phyloP scores from a whole-genome alignment of 805 yeast genomes.

The Kazachstania kunashirensis region DNA sequence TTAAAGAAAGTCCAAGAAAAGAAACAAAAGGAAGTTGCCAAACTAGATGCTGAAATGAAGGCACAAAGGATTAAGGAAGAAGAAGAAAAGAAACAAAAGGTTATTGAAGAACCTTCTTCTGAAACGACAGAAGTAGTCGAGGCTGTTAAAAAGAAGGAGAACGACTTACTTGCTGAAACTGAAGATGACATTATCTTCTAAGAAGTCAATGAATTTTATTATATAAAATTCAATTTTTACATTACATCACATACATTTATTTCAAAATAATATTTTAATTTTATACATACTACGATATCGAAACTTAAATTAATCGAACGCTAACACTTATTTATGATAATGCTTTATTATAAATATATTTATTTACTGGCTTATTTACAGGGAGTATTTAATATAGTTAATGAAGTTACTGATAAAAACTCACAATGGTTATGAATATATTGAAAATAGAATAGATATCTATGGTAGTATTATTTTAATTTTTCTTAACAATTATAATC shows the following conservation, averaged over 20 bases:
- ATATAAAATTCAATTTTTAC: neutral
- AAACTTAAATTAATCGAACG: no score
- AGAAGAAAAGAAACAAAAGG: conserved; percentile 18
- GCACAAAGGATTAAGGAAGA: conserved; percentile 19
- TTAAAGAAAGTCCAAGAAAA: conserved; percentile 93
- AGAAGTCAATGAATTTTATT: neutral
- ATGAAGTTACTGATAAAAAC: no score
- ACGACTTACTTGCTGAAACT: conserved; percentile 30
- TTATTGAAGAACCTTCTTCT: conserved; percentile 13
- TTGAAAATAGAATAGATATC: no score
- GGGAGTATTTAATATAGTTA: no score
- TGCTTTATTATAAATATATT: no score
- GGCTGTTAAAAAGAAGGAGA: conserved; percentile 7
- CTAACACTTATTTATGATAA: no score
- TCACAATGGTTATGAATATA: no score
- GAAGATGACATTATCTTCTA: conserved; percentile 41
- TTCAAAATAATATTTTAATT: no score
- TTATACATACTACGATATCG: no score
- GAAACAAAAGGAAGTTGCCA: conserved; percentile 73
- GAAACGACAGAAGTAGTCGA: conserved; percentile 12
- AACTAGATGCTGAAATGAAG: conserved; percentile 45
- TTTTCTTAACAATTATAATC: conserved; percentile 1
- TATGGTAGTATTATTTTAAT: no score
- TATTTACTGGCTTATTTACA: no score
- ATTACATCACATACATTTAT: neutral